Evolutionary conservation across 495 filamentous ascomycete genomes (phyloP).

Genomic region (Achaetomiella virescens): DNA sequence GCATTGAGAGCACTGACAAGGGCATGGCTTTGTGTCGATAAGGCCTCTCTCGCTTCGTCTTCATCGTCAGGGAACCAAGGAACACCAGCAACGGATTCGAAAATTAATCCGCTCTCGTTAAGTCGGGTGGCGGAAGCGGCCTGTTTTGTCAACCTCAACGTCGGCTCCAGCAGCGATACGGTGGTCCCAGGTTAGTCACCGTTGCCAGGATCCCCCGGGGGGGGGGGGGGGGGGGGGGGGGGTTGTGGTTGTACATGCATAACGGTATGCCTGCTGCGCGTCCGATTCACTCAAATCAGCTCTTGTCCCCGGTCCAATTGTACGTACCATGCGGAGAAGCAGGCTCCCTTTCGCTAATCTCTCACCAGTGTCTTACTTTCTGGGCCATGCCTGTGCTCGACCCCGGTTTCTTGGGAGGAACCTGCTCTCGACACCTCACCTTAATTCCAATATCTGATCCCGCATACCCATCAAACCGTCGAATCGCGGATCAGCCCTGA

Average conservation of each 20-base stretch:
- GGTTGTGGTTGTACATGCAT: no score
- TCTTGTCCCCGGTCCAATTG: constrained; percentile 18
- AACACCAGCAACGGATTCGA: constrained; percentile 9
- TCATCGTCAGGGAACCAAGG: constrained; percentile 14
- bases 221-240: no score
- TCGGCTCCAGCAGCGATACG: constrained; percentile 1
- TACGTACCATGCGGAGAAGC: constrained; percentile 12
- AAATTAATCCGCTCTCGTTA: constrained; percentile 9
- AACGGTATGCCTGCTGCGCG: constrained; percentile 8
- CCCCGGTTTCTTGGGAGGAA: constrained; percentile 17
- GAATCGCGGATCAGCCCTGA: constrained; percentile 26
- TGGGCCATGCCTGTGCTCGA: constrained; percentile 12
- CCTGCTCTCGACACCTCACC: constrained; percentile 5
- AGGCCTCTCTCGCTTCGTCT: constrained; percentile 11
- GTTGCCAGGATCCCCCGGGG: neutral
- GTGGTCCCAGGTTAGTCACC: constrained; percentile 17
- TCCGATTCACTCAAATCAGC: constrained; percentile 27
- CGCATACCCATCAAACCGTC: constrained; percentile 7
- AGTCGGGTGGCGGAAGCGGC: neutral
- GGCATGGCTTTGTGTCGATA: constrained; percentile 1
- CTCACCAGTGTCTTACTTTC: constrained; percentile 18
- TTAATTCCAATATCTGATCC: constrained; percentile 8
- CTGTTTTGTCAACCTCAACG: neutral
- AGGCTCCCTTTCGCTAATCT: constrained; percentile 30
- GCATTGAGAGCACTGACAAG: constrained; percentile 26